phyloP scores from a whole-genome alignment of 2,329 filamentous ascomycete genomes.

The Neofusicoccum laricinum region DNA sequence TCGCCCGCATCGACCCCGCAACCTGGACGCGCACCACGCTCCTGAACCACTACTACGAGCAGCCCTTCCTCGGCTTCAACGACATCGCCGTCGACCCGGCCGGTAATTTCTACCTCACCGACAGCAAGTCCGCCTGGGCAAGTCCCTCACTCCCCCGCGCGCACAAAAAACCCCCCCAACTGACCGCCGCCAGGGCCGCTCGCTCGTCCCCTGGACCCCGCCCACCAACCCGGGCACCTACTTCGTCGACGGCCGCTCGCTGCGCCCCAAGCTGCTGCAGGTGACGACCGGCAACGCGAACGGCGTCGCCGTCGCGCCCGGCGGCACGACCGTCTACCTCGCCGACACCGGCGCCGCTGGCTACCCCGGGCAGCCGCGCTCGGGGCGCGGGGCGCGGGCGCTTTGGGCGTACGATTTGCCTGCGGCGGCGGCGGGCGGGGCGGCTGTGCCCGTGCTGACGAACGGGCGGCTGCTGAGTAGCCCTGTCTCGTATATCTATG shows the following conservation, averaged over 20 bases:
- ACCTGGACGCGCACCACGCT: constrained; percentile 16
- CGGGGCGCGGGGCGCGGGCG: constrained; percentile 16
- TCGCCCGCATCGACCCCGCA: constrained; percentile 18
- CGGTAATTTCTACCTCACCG: constrained; percentile 20
- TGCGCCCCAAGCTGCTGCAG: constrained; percentile 18
- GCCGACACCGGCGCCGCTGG: constrained; percentile 9
- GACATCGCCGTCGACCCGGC: constrained; percentile 19
- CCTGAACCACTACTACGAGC: constrained; percentile 19
- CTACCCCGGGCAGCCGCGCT: constrained; percentile 2
- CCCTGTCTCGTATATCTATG: constrained; percentile 18
- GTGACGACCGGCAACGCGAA: constrained; percentile 20
- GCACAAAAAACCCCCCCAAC: neutral
- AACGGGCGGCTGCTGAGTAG: constrained; percentile 19
- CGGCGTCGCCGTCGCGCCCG: constrained; percentile 15
- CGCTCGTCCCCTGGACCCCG: constrained; percentile 15
- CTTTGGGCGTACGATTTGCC: constrained; percentile 18
- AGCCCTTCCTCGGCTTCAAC: constrained; percentile 20
- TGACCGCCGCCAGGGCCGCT: constrained; percentile 3
- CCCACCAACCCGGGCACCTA: constrained; percentile 8
- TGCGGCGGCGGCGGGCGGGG: neutral
- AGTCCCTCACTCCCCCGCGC: neutral
- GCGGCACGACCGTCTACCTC: neutral
- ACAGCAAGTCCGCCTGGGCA: constrained; percentile 19
- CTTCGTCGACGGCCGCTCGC: constrained; percentile 18
- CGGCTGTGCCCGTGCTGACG: neutral